phyloP scores from a whole-genome alignment of 371 early-diverging fungal species.

The Actinomortierella wolfii region DNA sequence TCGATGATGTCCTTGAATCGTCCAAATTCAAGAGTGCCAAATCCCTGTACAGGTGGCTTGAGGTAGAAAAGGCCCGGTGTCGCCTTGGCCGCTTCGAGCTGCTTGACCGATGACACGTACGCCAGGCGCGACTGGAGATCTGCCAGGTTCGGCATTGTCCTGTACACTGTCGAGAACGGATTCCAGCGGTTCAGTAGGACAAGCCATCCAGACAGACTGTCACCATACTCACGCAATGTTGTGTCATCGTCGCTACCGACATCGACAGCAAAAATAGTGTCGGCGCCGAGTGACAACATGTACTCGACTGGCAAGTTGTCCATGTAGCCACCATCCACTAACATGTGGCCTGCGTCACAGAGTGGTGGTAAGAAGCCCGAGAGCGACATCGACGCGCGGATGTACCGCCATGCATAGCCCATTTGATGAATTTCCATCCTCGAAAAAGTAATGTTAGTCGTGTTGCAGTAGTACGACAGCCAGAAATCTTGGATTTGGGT shows the following conservation, averaged over 20 bases:
- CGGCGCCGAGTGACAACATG: conserved; percentile 90
- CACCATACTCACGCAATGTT: conserved; percentile 90
- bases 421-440: conserved; percentile 91
- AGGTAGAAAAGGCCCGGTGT: conserved; percentile 88
- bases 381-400: conserved; percentile 98
- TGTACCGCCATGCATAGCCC: conserved; percentile 97
- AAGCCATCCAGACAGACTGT: conserved; percentile 94
- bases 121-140: conserved; percentile 98
- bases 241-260: conserved; percentile 93
- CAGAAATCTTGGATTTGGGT: conserved; percentile 98
- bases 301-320: conserved; percentile 95
- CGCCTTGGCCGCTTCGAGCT: conserved; percentile 89
- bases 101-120: conserved; percentile 93
- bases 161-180: conserved; percentile 67
- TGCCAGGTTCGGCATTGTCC: conserved; percentile 89
- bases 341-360: conserved; percentile 94
- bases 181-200: conserved; percentile 86
- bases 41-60: conserved; percentile 88
- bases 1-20: conserved; percentile 91
- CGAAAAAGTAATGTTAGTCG: conserved; percentile 96
- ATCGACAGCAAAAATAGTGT: conserved; percentile 97
- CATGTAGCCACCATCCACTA: conserved; percentile 99
- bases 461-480: conserved; percentile 97
- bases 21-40: conserved; percentile 93
- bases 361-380: conserved; percentile 95